Evolutionary conservation across 495 filamentous ascomycete species (phyloP), one percentile per base, ranked within the genome.

Genomic region (Apiosordaria backusii): DNA sequence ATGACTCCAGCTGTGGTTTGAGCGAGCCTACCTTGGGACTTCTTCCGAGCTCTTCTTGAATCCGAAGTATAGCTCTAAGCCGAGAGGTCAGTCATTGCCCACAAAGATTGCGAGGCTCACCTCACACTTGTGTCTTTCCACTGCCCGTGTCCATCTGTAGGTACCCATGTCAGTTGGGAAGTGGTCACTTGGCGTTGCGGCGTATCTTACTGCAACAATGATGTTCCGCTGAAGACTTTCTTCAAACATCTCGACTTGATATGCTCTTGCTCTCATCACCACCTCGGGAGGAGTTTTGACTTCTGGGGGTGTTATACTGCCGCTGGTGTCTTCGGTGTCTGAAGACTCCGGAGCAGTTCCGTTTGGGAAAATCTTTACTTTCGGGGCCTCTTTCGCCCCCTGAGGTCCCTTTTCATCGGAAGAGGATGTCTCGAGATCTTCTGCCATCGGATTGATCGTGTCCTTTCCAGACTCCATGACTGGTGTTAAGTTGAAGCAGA

Each of bases 211-310:
- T 16, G 87, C 88, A 62, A 97, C 90, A 68, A 98, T 94, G 65
- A 92, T 88, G 74, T 97, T 97, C 63, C 83, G 76, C 62, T 84
- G 83, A 71, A 95, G 76, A 72, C 92, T 95, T 70, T 89, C 87
- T 67, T 93, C 87, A 21, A 96, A 82, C 93, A 98, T 97, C 80
- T 98, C 94, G 45, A 86, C 72, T 78, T 98, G 94, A 72, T 97
- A 98, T 4, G 84, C 84, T 22, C 93, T 87, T 2, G 91, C 72
- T 18, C 74, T 71, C 68, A 82, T 79, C 50, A 74, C 63, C 15
- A 59, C 7, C 70, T 62, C 61, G 66, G 60, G 27, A 35, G 25
- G 52, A 5, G 64, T 55, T 5, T 64, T 16, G 27, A 54, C n/a
- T 26, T 71, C 60, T 18, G 19, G 21, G 1, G 57, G 60, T 0